Evolutionary conservation across 208 protist genomes (phyloP), one percentile per base, ranked within the genome.

Genomic region (Crithidia bombi): DNA sequence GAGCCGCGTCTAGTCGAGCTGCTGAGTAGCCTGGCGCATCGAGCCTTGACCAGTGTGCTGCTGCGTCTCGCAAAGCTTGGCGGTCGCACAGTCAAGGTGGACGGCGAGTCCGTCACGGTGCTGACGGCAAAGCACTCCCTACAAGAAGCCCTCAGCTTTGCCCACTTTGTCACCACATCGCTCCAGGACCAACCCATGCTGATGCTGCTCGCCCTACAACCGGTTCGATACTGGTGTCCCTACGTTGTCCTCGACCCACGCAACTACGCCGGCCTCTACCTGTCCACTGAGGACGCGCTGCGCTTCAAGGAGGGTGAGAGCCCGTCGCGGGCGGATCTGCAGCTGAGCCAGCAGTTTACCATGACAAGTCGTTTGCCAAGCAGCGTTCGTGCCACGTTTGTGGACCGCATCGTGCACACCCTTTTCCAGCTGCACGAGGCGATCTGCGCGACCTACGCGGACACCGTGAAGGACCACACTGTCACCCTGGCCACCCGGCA

Each of bases 171-270:
- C n/a, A 79, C 85, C 28, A 81, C 67, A 35, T 92, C 87, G 26
- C 57, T 94, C 28, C 78, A 94, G 63, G 92, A 94, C 58, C 87
- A 97, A 69, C 90, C 92, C n/a, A 93, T 97, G 89, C 61, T 97
- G 59, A 69, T 87, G n/a, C 80, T 94, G 35, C 82, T 97, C 12
- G 78, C 89, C 1, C 75, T 95, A 21, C 83, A 88, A 49, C 84
- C 90, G 21, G 68, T 87, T 44, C 86, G 90, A 15, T 97, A 88
- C 74, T 94, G 87, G 87, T 85, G 87, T 52, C 88, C 90, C 7
- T 80, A 89, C 47, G 41, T 91, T 23, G 69, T 93, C 36, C 70
- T 94, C 44, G 87, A 93, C 57, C 66, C 76, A n/a, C 79, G 78
- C 25, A 81, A 95, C 78, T 86, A 81, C 74, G 84, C 77, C 0